Percentiles rank a stretch among this genome's conserved stretches.
phyloP scores from a whole-genome alignment of 345 rosid species.

The Aurinia saxatilis region DNA sequence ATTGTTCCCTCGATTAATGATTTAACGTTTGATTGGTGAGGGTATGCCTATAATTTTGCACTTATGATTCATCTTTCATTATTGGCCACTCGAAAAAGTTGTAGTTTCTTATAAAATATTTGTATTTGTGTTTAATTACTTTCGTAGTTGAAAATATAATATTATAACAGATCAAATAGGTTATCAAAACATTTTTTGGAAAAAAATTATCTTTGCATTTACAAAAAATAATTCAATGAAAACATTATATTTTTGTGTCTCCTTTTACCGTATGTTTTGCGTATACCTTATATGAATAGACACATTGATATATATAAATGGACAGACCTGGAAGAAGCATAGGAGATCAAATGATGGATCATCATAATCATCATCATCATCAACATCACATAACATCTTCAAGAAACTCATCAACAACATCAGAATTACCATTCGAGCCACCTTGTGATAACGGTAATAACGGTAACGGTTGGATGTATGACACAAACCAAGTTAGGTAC shows the following conservation, averaged over 20 bases:
- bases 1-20: constrained; percentile 20
- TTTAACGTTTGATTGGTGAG: constrained; percentile 28
- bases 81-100: constrained; percentile 17
- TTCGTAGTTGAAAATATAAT: neutral
- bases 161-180: too few relatives aligned
- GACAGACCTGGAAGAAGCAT: constrained; percentile 42
- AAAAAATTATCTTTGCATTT: too few relatives aligned
- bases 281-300: neutral
- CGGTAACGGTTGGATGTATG: constrained; percentile 35
- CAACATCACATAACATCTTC: constrained; percentile 33
- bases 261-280: too few relatives aligned
- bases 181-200: too few relatives aligned
- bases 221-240: too few relatives aligned
- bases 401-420: constrained; percentile 33
- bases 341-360: constrained; percentile 47
- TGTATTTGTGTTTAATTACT: neutral
- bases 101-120: neutral
- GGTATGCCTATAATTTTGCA: constrained; percentile 24
- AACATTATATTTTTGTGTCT: too few relatives aligned
- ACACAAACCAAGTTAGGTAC: constrained; percentile 33
- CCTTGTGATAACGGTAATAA: constrained; percentile 32
- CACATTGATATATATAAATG: neutral
- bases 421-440: constrained; percentile 36
- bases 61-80: constrained; percentile 10
- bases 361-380: constrained; percentile 8